Base-by-base conservation (phyloP, 2,329 filamentous ascomycete species). In the Talaromyces sp. region DNA sequence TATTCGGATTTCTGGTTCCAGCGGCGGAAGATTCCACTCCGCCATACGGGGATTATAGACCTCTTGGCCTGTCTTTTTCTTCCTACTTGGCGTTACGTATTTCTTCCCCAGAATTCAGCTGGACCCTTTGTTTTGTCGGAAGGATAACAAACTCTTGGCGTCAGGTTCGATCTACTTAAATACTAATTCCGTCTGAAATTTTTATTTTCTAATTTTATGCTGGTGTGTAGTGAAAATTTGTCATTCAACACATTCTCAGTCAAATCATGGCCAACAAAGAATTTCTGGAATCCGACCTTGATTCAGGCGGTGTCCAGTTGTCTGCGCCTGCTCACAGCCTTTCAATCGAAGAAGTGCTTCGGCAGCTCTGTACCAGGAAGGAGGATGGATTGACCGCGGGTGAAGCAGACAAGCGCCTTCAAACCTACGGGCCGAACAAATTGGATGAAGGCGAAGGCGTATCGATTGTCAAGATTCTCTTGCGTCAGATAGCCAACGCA, bases 401-500 rank as follows among this genome's bases (percentile, higher is more conserved):
- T 15, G 61, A 64, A 58, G 61, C 61, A 34, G 34, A 43, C 19
- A 19, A 45, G 17, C 61, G 61, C 51, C 61, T 64, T 43, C 61
- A 54, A 36, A 34, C 25, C 8, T 53, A 81, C 76, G 83, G 83
- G 36, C 71, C 75, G 11, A 86, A 85, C 69, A 80, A 83, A 60
- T 76, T 86, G 1, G 79, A 79, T 31, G 78, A 74, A 4, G 78
- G 78, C 51, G 80, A 79, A 40, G 83, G 73, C 5, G 72, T 84
- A 43, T 78, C 80, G 60, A 80, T 79, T 63, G 77, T 78, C 67
- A 79, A 82, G 67, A 83, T 86, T 60, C 72, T 86, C 19, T 70
- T 83, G 47, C 79, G 82, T 61, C 84, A 86, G 70, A 74, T 85
- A 49, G 81, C 82, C 51, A 86, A 86, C 72, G 63, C 63, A 64